phyloP scores from a whole-genome alignment of 495 filamentous ascomycete species.

The Neurospora tetraspora region DNA sequence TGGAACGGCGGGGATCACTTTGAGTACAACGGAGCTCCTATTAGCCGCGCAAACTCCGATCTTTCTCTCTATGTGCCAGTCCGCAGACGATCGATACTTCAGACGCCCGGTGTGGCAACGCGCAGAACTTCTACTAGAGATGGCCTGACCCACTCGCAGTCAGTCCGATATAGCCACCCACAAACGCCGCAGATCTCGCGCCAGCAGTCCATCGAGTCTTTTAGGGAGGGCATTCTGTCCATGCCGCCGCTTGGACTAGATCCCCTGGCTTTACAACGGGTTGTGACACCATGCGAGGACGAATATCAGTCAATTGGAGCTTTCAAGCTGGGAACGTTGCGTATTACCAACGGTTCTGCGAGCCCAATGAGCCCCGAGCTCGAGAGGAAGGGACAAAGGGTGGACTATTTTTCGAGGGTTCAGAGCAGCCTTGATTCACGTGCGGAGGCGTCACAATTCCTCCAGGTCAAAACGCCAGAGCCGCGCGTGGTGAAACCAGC shows the following conservation, averaged over 20 bases:
- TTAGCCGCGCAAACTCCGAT: constrained; percentile 31
- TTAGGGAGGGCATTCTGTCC: constrained; percentile 17
- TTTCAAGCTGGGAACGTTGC: constrained; percentile 48
- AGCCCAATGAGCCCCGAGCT: constrained; percentile 32
- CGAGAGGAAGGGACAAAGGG: constrained; percentile 11
- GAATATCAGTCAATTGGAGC: constrained; percentile 47
- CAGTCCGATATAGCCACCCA: constrained; percentile 26
- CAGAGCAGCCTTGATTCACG: neutral
- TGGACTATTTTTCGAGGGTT: constrained; percentile 11
- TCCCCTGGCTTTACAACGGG: constrained; percentile 12
- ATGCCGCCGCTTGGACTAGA: constrained; percentile 20
- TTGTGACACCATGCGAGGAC: constrained; percentile 34
- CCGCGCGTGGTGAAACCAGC: constrained; percentile 8
- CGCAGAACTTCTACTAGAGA: constrained; percentile 17
- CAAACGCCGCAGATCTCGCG: constrained; percentile 26
- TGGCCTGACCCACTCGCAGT: constrained; percentile 8
- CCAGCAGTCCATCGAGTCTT: constrained; percentile 27
- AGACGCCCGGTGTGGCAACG: constrained; percentile 39
- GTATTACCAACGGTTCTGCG: constrained; percentile 48
- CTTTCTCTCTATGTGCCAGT: constrained; percentile 38
- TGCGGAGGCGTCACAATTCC: neutral
- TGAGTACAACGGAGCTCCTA: constrained; percentile 22
- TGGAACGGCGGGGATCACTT: constrained; percentile 14
- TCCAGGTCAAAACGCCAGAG: constrained; percentile 1
- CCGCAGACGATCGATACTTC: constrained; percentile 35